Conservation (phyloP, 2,329 filamentous ascomycete genomes). For the Stemphylium vesicarium region DNA sequence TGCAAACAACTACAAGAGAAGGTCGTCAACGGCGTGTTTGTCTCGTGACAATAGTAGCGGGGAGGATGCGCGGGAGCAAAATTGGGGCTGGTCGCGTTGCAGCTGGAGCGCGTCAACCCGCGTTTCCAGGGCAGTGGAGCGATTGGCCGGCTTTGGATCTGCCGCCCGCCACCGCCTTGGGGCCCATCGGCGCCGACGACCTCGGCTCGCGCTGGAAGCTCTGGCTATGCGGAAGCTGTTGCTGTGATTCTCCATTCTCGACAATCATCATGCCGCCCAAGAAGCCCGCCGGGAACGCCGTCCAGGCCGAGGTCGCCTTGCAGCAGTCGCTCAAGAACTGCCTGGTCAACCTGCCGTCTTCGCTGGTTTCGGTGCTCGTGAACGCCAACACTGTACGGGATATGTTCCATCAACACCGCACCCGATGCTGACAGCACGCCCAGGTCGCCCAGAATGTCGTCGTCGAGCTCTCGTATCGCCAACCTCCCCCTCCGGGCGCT, state of each 20-base stretch:
- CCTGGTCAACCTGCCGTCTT: slow-evolving; percentile 87
- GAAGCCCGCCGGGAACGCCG: slow-evolving; percentile 57
- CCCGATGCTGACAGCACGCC: slow-evolving; percentile 56
- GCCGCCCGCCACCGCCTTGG: slow-evolving; percentile 35
- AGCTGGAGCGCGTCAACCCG: slow-evolving; percentile 34
- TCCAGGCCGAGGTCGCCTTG: slow-evolving; percentile 82
- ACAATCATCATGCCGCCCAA: slow-evolving; percentile 48
- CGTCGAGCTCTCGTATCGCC: slow-evolving; percentile 84
- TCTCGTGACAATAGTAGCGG: slow-evolving; percentile 14
- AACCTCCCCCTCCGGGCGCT: slow-evolving; percentile 56
- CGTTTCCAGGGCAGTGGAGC: slow-evolving; percentile 23
- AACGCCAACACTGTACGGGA: slow-evolving; percentile 84
- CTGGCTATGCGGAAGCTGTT: slow-evolving; percentile 5
- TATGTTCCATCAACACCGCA: background rate
- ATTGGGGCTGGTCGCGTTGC: slow-evolving; percentile 37
- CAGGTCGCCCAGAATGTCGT: slow-evolving; percentile 95
- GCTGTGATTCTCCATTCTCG: slow-evolving; percentile 9
- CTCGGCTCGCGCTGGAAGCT: slow-evolving; percentile 34
- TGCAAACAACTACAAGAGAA: slow-evolving; percentile 1
- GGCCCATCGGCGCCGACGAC: slow-evolving; percentile 32
- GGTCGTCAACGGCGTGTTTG: slow-evolving; percentile 11
- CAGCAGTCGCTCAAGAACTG: slow-evolving; percentile 86
- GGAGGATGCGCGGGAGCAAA: slow-evolving; percentile 32
- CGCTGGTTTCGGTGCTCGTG: slow-evolving; percentile 81
- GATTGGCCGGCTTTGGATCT: slow-evolving; percentile 25